These are phyloP conservation scores for Delonix regia DNA, from an alignment of 306 rosid genomes.

Conservation along the genomic window DNA sequence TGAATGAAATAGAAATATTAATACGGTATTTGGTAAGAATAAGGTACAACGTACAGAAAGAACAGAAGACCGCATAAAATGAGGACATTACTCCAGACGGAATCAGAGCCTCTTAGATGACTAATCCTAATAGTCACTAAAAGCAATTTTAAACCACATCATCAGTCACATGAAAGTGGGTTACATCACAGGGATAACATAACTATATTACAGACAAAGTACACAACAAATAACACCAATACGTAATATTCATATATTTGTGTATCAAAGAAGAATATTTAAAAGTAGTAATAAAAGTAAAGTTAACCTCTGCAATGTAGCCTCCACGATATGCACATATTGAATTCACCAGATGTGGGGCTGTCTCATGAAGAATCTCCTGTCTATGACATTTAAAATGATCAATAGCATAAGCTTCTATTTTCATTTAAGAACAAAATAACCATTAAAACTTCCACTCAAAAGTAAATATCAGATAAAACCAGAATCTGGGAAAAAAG, in stretches of 20 bases:
- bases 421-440: conserved; percentile 25
- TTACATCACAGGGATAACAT: not conserved
- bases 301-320: conserved; percentile 76
- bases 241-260: not conserved
- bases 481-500: conserved; percentile 23
- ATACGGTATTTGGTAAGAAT: conserved; percentile 9
- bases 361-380: conserved; percentile 82
- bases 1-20: not conserved
- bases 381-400: conserved; percentile 57
- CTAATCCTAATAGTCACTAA: not conserved
- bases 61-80: not conserved
- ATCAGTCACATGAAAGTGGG: conserved; percentile 1
- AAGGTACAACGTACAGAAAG: conserved; percentile 3
- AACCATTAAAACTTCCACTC: conserved; percentile 21
- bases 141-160: not conserved
- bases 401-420: conserved; percentile 30
- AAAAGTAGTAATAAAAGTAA: not conserved
- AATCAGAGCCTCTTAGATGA: not conserved
- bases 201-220: not conserved
- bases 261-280: not conserved
- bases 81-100: conserved; percentile 21
- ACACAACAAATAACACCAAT: not conserved
- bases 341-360: conserved; percentile 68
- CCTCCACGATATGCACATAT: conserved; percentile 91
- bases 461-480: conserved; percentile 28